Evolutionary conservation across 139 green algal genomes (phyloP), one percentile per base, ranked within the genome.

Genomic region (Closterium sp.): DNA sequence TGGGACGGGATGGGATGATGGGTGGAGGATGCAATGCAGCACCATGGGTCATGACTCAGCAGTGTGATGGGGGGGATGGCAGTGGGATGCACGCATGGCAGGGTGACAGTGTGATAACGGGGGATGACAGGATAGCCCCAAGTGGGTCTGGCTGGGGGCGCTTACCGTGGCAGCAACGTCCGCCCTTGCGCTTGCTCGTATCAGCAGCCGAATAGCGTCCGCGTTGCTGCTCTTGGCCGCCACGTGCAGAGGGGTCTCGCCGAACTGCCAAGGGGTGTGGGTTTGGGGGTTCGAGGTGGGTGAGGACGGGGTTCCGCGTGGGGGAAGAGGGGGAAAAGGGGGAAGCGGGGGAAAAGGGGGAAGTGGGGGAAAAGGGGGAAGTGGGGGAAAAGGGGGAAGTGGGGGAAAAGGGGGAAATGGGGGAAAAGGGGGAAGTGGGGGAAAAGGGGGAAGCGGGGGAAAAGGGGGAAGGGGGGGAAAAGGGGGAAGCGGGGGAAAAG

Each of bases 161-260:
- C 83, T 34, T 86, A 33, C 83, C 8, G n/a, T 86, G 83, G n/a
- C 83, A 32, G n/a, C 30, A 12, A 32, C 30, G 83, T 86, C n/a
- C 83, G n/a, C 83, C 83, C 8, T 9, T 86, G n/a, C 30, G n/a
- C 83, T 23, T 33, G n/a, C 83, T 86, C 83, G n/a, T 86, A 32
- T 8, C 83, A 32, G n/a, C 83, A 34, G 8, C 83, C 83, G 0
- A 32, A 32, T 86, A 23, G n/a, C 83, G 1, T 86, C 30, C 30
- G n/a, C 83, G n/a, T 86, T 86, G 55, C 55, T 86, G 83, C 83
- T 86, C 83, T 86, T 86, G n/a, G n/a, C 30, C n/a, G n/a, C 83
- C 83, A 86, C 83, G n/a, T 34, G 83, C 28, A 86, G 3, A 34
- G 83, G n/a, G 28, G 30, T 34, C n/a, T 32, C n/a, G 83, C n/a